phyloP scores from a whole-genome alignment of 495 filamentous ascomycete genomes.

The Penicillium parvum region DNA sequence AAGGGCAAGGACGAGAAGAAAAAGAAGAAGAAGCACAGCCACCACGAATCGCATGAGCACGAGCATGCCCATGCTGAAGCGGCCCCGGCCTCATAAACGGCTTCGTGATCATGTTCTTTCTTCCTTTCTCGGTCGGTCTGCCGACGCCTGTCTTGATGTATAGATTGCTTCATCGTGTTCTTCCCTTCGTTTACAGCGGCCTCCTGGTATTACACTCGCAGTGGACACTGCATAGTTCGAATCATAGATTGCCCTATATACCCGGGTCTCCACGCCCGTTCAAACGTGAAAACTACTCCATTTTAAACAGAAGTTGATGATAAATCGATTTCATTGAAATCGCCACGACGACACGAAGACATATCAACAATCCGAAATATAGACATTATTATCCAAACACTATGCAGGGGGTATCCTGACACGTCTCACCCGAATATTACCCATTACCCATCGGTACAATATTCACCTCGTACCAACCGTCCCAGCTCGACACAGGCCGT shows the following conservation, averaged over 20 bases:
- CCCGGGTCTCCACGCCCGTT: slow-evolving; percentile 6
- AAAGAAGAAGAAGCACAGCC: slow-evolving; percentile 59
- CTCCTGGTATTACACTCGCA: background rate
- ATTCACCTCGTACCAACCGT: background rate
- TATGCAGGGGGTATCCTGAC: background rate
- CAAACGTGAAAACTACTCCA: background rate
- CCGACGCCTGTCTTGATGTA: slow-evolving; percentile 15
- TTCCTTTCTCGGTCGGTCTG: slow-evolving; percentile 3
- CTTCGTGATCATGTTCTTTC: background rate
- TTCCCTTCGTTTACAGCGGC: slow-evolving; percentile 6
- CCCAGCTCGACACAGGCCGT: background rate
- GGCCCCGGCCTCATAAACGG: slow-evolving; percentile 11
- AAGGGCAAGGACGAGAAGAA: slow-evolving; percentile 77
- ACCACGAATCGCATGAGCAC: slow-evolving; percentile 9
- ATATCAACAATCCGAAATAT: no score
- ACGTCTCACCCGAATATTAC: background rate
- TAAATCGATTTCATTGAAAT: background rate
- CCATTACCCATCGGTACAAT: background rate
- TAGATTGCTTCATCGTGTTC: slow-evolving; percentile 3
- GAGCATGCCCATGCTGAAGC: slow-evolving; percentile 3
- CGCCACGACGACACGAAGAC: no score
- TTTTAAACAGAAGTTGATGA: background rate
- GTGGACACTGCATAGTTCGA: slow-evolving; percentile 7
- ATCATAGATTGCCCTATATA: slow-evolving; percentile 22
- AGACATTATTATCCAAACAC: background rate